Conservation (phyloP, 2,329 filamentous ascomycete genomes). For the Phyllosticta paracitricarpa region DNA sequence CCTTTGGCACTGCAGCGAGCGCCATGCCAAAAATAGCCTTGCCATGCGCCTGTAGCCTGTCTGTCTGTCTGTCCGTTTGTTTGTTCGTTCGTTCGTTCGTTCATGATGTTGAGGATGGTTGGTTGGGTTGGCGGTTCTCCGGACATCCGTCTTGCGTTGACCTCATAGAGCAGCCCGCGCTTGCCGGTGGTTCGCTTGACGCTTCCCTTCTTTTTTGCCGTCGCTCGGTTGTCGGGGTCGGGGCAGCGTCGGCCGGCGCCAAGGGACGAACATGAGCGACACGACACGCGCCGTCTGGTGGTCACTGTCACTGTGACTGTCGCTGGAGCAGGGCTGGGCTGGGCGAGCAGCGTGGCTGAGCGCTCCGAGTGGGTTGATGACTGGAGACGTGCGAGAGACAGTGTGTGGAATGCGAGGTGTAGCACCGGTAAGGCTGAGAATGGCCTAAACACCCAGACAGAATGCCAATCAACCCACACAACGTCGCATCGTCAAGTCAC, state of each 20-base stretch:
- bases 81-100: no score
- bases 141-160: not conserved
- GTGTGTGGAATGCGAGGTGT: not conserved
- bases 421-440: not conserved
- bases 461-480: not conserved
- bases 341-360: not conserved
- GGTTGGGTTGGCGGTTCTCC: not conserved
- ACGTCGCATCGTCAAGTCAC: not conserved
- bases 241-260: not conserved
- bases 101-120: not conserved
- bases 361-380: not conserved
- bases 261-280: not conserved
- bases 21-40: constrained; percentile 7
- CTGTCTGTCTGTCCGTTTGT: not conserved
- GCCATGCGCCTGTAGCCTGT: not conserved
- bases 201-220: not conserved
- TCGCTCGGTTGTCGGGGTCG: not conserved
- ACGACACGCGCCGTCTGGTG: not conserved
- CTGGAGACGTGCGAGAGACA: not conserved
- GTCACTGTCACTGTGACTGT: not conserved
- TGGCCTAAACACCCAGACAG: not conserved
- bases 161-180: not conserved
- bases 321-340: not conserved
- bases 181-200: no score
- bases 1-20: constrained; percentile 3